phyloP scores from a whole-genome alignment of 75 land plant species.

The Sequoia sempervirens region DNA sequence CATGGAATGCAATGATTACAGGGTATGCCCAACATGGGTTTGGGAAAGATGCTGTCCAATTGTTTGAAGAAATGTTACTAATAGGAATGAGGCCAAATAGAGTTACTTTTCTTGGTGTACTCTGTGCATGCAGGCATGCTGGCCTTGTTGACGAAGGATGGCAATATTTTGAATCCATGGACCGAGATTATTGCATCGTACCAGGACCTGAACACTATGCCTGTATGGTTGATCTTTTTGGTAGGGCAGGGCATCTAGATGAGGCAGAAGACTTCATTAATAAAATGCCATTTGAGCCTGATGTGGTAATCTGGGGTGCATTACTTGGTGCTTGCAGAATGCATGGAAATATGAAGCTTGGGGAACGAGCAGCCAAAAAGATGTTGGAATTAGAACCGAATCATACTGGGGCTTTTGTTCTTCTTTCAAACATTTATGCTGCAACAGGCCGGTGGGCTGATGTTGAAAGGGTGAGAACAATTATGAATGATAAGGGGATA shows the following conservation, averaged over 20 bases:
- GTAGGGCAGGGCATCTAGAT: conserved; percentile 38
- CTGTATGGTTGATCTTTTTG: conserved; percentile 50
- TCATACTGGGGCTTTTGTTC: conserved; percentile 26
- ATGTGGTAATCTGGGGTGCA: conserved; percentile 25
- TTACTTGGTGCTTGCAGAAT: conserved; percentile 43
- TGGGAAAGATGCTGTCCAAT: conserved; percentile 15
- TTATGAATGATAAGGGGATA: conserved; percentile 22
- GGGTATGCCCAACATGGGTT: conserved; percentile 43
- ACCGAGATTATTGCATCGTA: conserved; percentile 12
- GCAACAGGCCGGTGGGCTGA: conserved; percentile 22
- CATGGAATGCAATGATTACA: conserved; percentile 40
- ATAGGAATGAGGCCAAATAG: conserved; percentile 31
- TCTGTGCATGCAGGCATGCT: conserved; percentile 46
- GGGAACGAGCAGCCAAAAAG: conserved; percentile 27
- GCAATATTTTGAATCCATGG: conserved; percentile 35
- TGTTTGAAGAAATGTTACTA: conserved; percentile 30
- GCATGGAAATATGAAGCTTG: conserved; percentile 28
- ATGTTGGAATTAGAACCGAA: conserved; percentile 27
- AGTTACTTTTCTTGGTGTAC: conserved; percentile 41
- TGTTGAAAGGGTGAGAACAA: conserved; percentile 27
- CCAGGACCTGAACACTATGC: conserved; percentile 47
- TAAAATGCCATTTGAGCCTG: conserved; percentile 23
- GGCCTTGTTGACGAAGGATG: conserved; percentile 27
- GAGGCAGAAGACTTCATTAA: conserved; percentile 35
- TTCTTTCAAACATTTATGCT: conserved; percentile 43